phyloP scores from a whole-genome alignment of 768 basidiomycete genomes.

The Dioszegia hungarica region DNA sequence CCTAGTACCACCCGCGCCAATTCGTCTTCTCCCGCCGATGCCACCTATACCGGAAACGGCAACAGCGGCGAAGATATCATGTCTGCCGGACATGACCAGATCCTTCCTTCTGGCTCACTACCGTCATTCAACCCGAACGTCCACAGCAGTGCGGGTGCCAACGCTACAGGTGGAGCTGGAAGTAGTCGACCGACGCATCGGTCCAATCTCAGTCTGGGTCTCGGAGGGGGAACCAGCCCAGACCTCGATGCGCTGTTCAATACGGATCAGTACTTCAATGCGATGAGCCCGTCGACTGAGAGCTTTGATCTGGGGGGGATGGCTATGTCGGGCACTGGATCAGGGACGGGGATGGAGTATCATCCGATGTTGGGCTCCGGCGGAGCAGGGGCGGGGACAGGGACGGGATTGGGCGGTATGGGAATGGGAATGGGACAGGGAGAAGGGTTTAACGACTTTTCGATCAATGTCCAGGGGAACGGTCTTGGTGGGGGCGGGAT shows the following conservation, averaged over 20 bases:
- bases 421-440: not conserved
- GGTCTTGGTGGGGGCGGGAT: not conserved
- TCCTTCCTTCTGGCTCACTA: not conserved
- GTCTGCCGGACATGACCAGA: constrained; percentile 16
- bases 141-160: too few species aligned
- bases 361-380: too few species aligned
- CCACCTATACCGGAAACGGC: too few species aligned
- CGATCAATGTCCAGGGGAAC: constrained; percentile 17
- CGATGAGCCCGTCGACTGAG: constrained; percentile 17
- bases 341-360: too few species aligned
- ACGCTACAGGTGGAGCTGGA: too few species aligned
- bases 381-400: not conserved
- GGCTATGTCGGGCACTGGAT: not conserved
- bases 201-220: not conserved
- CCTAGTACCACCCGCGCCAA: constrained; percentile 10
- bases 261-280: constrained; percentile 47
- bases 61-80: constrained; percentile 29
- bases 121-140: not conserved
- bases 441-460: constrained; percentile 3
- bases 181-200: constrained; percentile 1
- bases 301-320: not conserved
- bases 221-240: not conserved
- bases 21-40: constrained; percentile 11
- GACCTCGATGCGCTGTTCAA: constrained; percentile 47
- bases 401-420: not conserved